Evolutionary conservation across 805 yeast species (phyloP).

Genomic region (Wickerhamomyces chambardii): DNA sequence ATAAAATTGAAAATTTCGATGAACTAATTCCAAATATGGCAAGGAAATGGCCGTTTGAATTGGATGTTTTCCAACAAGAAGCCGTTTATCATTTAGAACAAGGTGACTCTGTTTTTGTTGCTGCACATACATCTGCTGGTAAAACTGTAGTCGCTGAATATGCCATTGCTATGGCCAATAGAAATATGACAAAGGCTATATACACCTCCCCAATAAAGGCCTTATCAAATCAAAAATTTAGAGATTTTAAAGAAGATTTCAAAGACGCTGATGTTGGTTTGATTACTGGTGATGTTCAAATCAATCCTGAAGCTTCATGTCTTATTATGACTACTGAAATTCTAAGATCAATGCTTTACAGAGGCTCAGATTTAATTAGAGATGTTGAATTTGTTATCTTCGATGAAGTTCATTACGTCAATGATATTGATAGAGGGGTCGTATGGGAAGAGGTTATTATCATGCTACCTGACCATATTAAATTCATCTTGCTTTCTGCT

Average conservation of each 20-base stretch:
- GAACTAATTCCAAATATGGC: conserved; percentile 94
- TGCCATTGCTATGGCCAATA: conserved; percentile 92
- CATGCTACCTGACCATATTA: conserved; percentile 95
- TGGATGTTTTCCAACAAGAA: conserved; percentile 93
- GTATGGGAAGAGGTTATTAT: conserved; percentile 99
- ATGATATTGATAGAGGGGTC: conserved; percentile 95
- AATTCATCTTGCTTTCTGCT: conserved; percentile 84
- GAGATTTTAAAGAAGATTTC: conserved; percentile 78
- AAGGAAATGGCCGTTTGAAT: conserved; percentile 86
- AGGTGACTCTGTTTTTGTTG: conserved; percentile 97
- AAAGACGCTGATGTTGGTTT: conserved; percentile 84
- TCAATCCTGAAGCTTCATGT: conserved; percentile 93
- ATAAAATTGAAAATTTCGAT: conserved; percentile 71
- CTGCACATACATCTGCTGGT: conserved; percentile 99
- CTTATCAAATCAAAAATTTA: conserved; percentile 78
- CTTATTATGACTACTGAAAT: conserved; percentile 97
- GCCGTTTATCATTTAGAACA: conserved; percentile 95
- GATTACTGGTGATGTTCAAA: conserved; percentile 96
- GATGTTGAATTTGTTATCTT: conserved; percentile 97
- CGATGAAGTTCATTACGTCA: conserved; percentile 97
- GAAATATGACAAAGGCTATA: conserved; percentile 95
- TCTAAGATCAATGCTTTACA: conserved; percentile 86
- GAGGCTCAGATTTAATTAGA: conserved; percentile 94
- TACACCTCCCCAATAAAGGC: conserved; percentile 96
- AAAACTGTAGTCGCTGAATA: conserved; percentile 98